phyloP scores from a whole-genome alignment of 2,329 filamentous ascomycete species.

The Penicillium sp. region DNA sequence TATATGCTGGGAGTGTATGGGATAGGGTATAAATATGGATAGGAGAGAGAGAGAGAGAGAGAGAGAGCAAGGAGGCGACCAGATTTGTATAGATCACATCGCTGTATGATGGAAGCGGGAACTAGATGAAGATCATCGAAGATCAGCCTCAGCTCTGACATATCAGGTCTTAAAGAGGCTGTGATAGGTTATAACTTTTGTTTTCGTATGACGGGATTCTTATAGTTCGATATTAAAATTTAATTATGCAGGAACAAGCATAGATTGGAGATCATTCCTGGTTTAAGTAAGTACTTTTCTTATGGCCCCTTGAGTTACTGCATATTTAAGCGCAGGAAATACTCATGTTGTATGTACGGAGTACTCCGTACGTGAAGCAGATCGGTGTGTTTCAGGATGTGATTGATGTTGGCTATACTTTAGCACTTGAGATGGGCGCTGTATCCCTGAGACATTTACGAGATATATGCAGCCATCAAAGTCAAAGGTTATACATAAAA shows the following conservation, averaged over 20 bases:
- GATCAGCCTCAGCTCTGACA: background rate
- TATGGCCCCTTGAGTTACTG: background rate
- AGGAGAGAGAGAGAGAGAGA: too few species aligned
- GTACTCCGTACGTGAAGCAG: background rate
- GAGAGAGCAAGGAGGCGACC: background rate
- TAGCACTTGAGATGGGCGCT: background rate
- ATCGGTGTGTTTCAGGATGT: background rate
- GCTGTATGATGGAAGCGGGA: background rate
- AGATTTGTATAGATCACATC: slow-evolving; percentile 3
- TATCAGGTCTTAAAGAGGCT: background rate
- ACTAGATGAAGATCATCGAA: background rate
- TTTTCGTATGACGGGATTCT: background rate
- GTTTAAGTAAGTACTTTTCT: background rate
- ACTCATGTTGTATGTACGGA: background rate
- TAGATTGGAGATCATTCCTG: background rate
- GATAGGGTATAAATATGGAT: background rate
- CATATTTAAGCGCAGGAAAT: background rate
- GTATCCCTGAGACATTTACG: background rate
- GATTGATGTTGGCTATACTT: background rate
- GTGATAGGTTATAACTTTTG: background rate
- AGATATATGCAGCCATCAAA: too few species aligned
- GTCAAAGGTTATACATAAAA: too few species aligned
- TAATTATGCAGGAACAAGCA: background rate
- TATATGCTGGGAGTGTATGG: background rate
- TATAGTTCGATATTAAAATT: background rate